phyloP scores from a whole-genome alignment of 176 grass and related monocot species.

The Oryza rufipogon region DNA sequence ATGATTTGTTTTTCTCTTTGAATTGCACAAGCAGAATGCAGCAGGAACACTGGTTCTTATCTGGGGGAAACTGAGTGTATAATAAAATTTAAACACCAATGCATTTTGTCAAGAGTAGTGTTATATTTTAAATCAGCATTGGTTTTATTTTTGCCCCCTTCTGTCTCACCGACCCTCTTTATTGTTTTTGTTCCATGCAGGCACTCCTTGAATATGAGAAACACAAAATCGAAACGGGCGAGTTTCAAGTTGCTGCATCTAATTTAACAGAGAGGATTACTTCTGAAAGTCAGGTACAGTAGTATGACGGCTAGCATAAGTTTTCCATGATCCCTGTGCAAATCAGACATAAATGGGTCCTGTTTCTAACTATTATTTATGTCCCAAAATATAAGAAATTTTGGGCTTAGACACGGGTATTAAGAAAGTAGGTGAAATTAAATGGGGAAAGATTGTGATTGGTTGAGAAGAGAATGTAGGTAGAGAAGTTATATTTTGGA shows the following conservation, averaged over 20 bases:
- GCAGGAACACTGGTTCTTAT: slow-evolving; percentile 14
- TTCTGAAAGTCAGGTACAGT: slow-evolving; percentile 58
- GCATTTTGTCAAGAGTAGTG: neutral
- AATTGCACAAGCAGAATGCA: neutral
- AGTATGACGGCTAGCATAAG: neutral
- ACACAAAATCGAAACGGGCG: slow-evolving; percentile 84
- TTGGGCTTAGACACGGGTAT: no score
- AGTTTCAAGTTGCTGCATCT: slow-evolving; percentile 74
- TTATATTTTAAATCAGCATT: neutral
- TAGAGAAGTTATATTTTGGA: no score
- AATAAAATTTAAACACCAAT: neutral
- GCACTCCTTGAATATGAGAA: slow-evolving; percentile 99
- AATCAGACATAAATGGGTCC: neutral
- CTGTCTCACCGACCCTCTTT: neutral
- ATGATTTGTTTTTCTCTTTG: neutral
- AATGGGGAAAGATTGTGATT: no score
- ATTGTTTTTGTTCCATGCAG: slow-evolving; percentile 50
- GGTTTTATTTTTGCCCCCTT: neutral
- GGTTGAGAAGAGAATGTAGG: no score
- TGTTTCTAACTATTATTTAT: neutral
- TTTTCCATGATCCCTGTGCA: neutral
- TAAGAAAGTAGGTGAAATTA: no score
- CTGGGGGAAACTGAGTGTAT: neutral
- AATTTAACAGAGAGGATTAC: slow-evolving; percentile 56
- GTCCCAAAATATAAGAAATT: no score